Conservation (phyloP, 306 rosid genomes). For the Quercus berberidifolia region DNA sequence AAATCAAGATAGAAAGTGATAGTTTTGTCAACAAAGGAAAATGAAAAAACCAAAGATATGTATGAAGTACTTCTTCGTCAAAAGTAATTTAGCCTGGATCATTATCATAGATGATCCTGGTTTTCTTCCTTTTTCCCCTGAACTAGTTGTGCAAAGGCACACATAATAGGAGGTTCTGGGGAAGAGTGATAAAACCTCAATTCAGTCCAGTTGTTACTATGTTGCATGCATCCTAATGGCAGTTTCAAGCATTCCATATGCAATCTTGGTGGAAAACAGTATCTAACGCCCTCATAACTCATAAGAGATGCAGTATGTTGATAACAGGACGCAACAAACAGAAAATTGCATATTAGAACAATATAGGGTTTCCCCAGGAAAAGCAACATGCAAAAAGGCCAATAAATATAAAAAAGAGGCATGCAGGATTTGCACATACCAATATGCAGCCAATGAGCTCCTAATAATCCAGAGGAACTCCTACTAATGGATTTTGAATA, state of each 20-base stretch:
- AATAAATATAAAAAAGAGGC: neutral
- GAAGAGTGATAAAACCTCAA: neutral
- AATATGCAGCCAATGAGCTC: neutral
- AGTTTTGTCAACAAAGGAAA: neutral
- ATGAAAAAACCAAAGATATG: neutral
- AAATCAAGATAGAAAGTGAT: neutral
- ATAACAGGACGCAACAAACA: neutral
- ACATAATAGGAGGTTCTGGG: neutral
- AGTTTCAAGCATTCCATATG: neutral
- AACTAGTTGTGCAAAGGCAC: neutral
- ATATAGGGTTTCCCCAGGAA: neutral
- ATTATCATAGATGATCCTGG: neutral
- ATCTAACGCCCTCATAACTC: neutral
- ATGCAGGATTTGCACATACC: neutral
- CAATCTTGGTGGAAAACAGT: neutral
- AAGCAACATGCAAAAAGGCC: neutral
- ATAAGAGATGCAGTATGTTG: neutral
- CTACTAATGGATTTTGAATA: no score
- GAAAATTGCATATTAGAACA: neutral
- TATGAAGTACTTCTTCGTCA: neutral
- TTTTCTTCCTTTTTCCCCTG: neutral
- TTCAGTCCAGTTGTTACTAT: neutral
- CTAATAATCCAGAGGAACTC: no score
- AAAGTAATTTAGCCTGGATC: neutral
- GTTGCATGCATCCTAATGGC: neutral